Conservation (phyloP, 768 basidiomycete species). For the Suillus plorans region DNA sequence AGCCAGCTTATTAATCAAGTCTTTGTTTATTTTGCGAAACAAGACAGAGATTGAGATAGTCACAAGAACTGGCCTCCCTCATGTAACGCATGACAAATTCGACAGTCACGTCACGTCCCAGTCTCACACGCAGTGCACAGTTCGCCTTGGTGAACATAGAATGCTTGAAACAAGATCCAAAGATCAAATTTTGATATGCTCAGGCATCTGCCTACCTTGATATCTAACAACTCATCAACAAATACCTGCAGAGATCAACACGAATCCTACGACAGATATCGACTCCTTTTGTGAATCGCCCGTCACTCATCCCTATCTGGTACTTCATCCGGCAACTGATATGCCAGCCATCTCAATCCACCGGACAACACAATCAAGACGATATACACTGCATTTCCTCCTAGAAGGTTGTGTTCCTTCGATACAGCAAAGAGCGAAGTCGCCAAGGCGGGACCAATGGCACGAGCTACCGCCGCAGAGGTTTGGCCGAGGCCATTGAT, state of each 20-base stretch:
- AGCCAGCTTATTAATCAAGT: too few relatives aligned
- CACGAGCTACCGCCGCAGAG: constrained; percentile 43
- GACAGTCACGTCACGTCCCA: too few relatives aligned
- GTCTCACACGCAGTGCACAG: too few relatives aligned
- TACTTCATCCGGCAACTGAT: constrained; percentile 28
- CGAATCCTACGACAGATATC: neutral
- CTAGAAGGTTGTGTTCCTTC: constrained; percentile 45
- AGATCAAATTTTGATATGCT: neutral
- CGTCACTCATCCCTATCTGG: constrained; percentile 32
- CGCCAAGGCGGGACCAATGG: constrained; percentile 47
- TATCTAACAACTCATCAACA: neutral
- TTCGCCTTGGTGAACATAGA: neutral
- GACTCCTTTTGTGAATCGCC: neutral
- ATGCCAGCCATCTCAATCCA: constrained; percentile 22
- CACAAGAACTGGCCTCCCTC: too few relatives aligned
- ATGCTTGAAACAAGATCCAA: neutral
- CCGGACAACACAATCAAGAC: constrained; percentile 34
- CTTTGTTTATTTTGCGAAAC: too few relatives aligned
- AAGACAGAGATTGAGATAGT: too few relatives aligned
- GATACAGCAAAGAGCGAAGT: constrained; percentile 55
- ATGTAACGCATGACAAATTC: too few relatives aligned
- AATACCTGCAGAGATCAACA: neutral
- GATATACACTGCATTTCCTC: constrained; percentile 51
- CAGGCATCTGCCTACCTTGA: neutral
- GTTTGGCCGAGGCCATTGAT: constrained; percentile 59